phyloP scores from a whole-genome alignment of 129 eudicot species.

The Saposhnikovia divaricata region DNA sequence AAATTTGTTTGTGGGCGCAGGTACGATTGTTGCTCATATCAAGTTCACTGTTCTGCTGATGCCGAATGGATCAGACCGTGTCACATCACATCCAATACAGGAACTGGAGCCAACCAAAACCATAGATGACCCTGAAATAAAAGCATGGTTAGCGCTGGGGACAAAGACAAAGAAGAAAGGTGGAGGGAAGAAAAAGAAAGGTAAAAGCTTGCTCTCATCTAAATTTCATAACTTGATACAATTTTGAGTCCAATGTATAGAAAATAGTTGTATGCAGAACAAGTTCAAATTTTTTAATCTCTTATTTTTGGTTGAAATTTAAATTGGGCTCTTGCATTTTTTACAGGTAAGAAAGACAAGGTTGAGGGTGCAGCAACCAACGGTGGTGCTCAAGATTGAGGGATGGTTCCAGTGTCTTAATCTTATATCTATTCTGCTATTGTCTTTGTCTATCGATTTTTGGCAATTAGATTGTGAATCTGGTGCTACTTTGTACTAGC shows the following conservation, averaged over 20 bases:
- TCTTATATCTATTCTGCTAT: conserved; percentile 1
- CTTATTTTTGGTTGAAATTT: neutral
- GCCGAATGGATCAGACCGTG: conserved; percentile 99
- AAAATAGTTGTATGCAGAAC: neutral
- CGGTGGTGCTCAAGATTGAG: conserved; percentile 35
- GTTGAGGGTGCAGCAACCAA: conserved; percentile 42
- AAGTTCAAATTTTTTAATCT: neutral
- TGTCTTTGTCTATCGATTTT: conserved; percentile 26
- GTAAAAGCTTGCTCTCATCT: conserved; percentile 18
- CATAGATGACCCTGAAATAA: conserved; percentile 84
- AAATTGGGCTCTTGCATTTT: neutral
- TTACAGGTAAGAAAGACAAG: conserved; percentile 57
- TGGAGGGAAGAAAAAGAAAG: conserved; percentile 99
- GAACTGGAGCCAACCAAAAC: conserved; percentile 85
- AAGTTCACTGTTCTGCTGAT: conserved; percentile 88
- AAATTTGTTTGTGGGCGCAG: conserved; percentile 32
- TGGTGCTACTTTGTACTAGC: conserved; percentile 4
- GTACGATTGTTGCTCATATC: conserved; percentile 82
- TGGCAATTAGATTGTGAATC: conserved; percentile 23
- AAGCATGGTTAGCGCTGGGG: conserved; percentile 77
- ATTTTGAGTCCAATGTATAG: neutral
- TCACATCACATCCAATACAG: conserved; percentile 73
- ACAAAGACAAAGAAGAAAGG: conserved; percentile 90
- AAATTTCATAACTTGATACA: neutral
- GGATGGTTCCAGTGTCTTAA: neutral